Base-by-base conservation (phyloP, 306 rosid species). In the Sesbania bispinosa region DNA sequence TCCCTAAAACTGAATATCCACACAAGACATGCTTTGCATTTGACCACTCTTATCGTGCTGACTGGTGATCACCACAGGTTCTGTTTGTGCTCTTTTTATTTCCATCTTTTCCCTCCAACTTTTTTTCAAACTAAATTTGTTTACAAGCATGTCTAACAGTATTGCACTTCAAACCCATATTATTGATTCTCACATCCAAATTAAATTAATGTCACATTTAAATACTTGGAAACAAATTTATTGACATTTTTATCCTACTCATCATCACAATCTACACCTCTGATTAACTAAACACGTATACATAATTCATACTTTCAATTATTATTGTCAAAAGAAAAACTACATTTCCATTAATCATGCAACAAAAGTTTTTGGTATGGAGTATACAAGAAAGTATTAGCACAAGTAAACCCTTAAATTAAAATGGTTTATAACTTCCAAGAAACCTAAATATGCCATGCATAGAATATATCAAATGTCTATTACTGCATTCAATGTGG, bases 161-260 rank as follows among this genome's bases (percentile, higher is more conserved):
- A n/a, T 23, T 58, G 48, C 55, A 46, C 50, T 11, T 15, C 33
- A 76, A 53, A 30, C n/a, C 10, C 30, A 43, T 2, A 11, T 26
- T 10, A 78, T 11, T 15, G 78, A 46, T 29, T 57, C 32, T 53
- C 68, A 19, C 14, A 47, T 79, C n/a, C 39, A 55, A 76, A 55
- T 13, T 45, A 42, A 55, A 35, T 20, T 47, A 32, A 52, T 26
- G 66, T 47, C 76, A 48, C 15, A 33, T 36, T 66, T 21, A 32
- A 47, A 58, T 60, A 46, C 69, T 21, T 3, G 14, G 38, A 50
- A 65, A 45, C 42, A 66, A 45, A 6, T 10, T 67, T 45, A 42
- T 55, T 21, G 41, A n/a, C n/a, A n/a, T n/a, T n/a, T n/a, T n/a
- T n/a, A n/a, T 7, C 21, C 20, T 29, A 67, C 27, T 19, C 47